A percentile compares a stretch with the other conserved stretches of the same genome.
Evolutionary conservation across 345 rosid genomes (phyloP).

Genomic region (Cardamine occulta): DNA sequence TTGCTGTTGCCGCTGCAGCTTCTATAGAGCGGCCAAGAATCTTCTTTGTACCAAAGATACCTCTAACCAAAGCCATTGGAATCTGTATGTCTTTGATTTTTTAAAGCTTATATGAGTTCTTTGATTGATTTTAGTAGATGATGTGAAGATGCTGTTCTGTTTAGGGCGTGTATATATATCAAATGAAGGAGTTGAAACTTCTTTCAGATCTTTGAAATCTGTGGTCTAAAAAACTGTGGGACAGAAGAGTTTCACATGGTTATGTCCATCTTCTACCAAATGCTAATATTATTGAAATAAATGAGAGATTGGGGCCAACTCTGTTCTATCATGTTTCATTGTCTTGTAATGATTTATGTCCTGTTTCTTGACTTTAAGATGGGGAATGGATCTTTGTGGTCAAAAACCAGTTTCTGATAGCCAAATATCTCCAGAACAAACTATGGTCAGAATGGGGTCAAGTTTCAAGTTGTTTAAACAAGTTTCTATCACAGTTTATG

Average conservation of each 20-base stretch:
- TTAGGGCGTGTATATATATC: conserved; percentile 14
- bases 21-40: conserved; percentile 9
- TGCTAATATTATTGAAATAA: neutral
- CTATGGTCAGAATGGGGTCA: conserved; percentile 21
- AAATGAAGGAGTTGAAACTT: neutral
- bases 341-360: conserved; percentile 6
- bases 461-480: conserved; percentile 7
- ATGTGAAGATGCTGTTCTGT: neutral
- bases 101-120: conserved; percentile 9
- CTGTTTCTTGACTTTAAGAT: neutral
- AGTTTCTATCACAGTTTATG: neutral
- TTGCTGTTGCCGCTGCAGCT: neutral
- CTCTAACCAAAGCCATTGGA: conserved; percentile 30
- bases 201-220: neutral
- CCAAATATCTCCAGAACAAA: conserved; percentile 3
- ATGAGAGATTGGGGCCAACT: neutral
- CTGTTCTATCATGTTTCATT: conserved; percentile 16
- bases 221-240: neutral
- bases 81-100: neutral
- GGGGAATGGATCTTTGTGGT: conserved; percentile 3
- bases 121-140: neutral
- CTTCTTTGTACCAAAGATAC: conserved; percentile 27
- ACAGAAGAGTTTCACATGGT: conserved; percentile 10
- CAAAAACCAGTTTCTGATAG: neutral
- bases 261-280: conserved; percentile 1